Evolutionary conservation across 2,329 filamentous ascomycete species (phyloP).

Genomic region (Elsinoe arachidis): DNA sequence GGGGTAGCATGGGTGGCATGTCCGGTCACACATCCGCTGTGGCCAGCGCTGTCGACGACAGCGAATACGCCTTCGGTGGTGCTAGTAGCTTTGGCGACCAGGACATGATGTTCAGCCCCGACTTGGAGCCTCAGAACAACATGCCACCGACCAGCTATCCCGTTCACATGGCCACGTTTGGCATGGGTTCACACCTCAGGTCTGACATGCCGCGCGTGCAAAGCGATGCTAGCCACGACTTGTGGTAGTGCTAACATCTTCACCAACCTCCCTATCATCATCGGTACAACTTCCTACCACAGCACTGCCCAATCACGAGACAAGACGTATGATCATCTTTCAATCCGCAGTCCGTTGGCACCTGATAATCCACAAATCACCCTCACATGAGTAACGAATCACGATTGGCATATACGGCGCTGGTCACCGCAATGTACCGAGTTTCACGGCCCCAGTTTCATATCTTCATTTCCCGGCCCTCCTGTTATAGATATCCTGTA

Average conservation of each 20-base stretch:
- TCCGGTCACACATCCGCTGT: not conserved
- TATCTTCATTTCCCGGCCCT: not conserved
- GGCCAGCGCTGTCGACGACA: slow-evolving; percentile 3
- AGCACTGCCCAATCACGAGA: no score
- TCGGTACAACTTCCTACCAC: no score
- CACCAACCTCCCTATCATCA: not conserved
- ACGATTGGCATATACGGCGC: not conserved
- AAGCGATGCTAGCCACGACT: not conserved
- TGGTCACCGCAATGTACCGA: not conserved
- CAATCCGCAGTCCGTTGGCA: no score
- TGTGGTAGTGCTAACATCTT: not conserved
- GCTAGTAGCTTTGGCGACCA: not conserved
- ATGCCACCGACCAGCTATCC: slow-evolving; percentile 3
- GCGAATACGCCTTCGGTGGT: slow-evolving; percentile 5
- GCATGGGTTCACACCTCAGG: not conserved
- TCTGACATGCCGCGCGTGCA: not conserved
- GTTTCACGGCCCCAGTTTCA: not conserved
- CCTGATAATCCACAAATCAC: not conserved
- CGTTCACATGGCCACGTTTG: not conserved
- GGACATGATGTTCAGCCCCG: slow-evolving; percentile 9
- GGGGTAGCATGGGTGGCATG: not conserved
- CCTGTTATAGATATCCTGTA: slow-evolving; percentile 11
- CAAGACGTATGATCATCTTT: no score
- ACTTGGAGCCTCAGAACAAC: not conserved
- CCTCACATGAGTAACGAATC: not conserved